These are phyloP conservation scores for Acacia acuminata DNA, from an alignment of 306 rosid genomes.

Conservation along the genomic window DNA sequence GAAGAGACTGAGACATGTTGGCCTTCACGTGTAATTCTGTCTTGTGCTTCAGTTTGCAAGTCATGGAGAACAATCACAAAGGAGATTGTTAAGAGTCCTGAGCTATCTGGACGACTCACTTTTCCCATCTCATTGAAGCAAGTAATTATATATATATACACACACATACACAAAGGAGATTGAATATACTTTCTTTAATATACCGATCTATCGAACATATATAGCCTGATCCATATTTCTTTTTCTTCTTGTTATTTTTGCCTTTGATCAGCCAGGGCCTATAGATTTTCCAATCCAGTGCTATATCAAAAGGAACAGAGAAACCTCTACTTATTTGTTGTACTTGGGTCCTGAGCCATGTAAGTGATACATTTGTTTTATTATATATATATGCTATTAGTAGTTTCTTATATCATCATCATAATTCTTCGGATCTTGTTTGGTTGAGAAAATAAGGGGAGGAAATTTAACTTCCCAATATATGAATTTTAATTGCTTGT, in stretches of 20 bases:
- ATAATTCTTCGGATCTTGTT: background rate
- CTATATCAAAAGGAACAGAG: constrained; percentile 78
- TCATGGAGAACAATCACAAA: constrained; percentile 72
- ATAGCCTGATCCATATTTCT: background rate
- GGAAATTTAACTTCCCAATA: background rate
- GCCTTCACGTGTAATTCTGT: constrained; percentile 73
- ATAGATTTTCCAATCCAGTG: constrained; percentile 80
- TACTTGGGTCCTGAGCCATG: constrained; percentile 74
- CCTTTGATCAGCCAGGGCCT: constrained; percentile 73
- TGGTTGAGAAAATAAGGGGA: background rate
- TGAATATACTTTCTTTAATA: background rate
- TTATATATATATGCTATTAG: background rate
- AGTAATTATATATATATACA: constrained; percentile 31
- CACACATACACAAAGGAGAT: background rate
- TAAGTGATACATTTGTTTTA: constrained; percentile 44
- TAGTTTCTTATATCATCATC: background rate
- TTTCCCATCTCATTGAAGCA: constrained; percentile 95
- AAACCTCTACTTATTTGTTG: constrained; percentile 64
- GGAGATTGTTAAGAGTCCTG: constrained; percentile 81
- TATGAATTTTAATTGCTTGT: background rate
- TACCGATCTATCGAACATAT: too few species aligned
- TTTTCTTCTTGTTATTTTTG: background rate
- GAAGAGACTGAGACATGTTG: constrained; percentile 80
- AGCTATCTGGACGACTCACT: constrained; percentile 80
- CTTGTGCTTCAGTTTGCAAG: constrained; percentile 84